Base-by-base conservation (phyloP, 1,139 yeast genomes). In the Hansenula sp. region DNA sequence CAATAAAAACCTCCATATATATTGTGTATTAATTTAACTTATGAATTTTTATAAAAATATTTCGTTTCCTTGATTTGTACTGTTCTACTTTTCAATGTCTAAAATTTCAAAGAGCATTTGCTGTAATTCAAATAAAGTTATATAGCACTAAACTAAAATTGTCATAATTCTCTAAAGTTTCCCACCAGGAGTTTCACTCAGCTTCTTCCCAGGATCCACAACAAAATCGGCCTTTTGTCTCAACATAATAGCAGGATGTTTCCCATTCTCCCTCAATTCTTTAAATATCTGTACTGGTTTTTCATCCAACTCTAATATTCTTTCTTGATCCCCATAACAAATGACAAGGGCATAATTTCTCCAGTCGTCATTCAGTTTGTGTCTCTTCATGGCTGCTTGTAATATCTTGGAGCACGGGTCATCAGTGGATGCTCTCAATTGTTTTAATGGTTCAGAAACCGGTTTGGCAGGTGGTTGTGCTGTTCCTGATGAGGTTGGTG, bases 231-330 rank as follows among this genome's bases (percentile, higher is more conserved):
- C 95, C 47, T 85, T 74, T 55, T 88, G 95, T 51, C 98, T 70
- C 44, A 91, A 74, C 97, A 91, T 91, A 47, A 91, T 90, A 1
- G 96, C 89, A 0, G 99, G 98, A 57, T 86, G 89, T 53, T 85
- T 76, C 1, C 97, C 97, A 48, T 82, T 76, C 51, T 88, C 96
- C 59, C 83, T 93, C 39, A 93, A 69, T 58, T 86, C 96, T 61
- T 89, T 87, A 61, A 89, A 89, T n/a, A 91, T 82, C 28, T 79
- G 73, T 15, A 91, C 93, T 0, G 99, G 99, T 60, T 82, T 86
- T 58, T 93, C 99, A 31, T 88, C 88, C 52, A 87, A 71, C 39
- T 87, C 89, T 41, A 93, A 67, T 16, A 90, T 81, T 21, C 98
- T 71, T 58, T 93, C 98, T 58, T 85, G 84, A 61, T 90, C 96